A percentile compares a stretch with the other conserved stretches of the same genome.
Conservation (phyloP, 208 protist genomes). For the Leishmania tropica region DNA sequence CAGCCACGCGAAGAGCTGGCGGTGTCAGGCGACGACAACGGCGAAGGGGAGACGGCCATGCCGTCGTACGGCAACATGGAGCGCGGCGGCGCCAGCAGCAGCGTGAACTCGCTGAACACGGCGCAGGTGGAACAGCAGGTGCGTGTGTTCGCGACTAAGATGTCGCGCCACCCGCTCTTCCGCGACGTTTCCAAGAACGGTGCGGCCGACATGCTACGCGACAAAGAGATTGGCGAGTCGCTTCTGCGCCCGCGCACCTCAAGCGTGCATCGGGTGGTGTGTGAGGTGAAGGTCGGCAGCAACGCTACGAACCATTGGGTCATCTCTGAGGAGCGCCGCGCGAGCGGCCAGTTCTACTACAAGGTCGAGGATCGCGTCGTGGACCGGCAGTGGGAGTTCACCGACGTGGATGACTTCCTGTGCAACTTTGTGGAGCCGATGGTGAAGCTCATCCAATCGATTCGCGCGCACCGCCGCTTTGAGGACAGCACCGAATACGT, state of each 20-base stretch:
- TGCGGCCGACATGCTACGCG: conserved; percentile 58
- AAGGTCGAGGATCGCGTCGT: conserved; percentile 58
- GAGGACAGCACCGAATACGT: conserved; percentile 60
- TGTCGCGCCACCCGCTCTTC: conserved; percentile 80
- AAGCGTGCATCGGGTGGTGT: conserved; percentile 50
- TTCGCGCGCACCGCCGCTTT: conserved; percentile 76
- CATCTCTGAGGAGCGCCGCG: conserved; percentile 68
- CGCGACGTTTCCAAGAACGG: conserved; percentile 56
- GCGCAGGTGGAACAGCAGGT: conserved; percentile 51
- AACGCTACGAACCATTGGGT: conserved; percentile 68
- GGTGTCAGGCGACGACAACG: conserved; percentile 11
- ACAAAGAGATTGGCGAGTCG: conserved; percentile 83
- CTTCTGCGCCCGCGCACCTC: conserved; percentile 61
- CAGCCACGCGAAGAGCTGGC: conserved; percentile 37
- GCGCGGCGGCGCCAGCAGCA: conserved; percentile 48
- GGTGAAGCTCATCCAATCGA: conserved; percentile 49
- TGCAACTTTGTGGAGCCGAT: conserved; percentile 65
- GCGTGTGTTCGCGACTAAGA: conserved; percentile 76
- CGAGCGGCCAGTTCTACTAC: conserved; percentile 75
- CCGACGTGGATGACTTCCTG: conserved; percentile 83
- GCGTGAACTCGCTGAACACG: conserved; percentile 71
- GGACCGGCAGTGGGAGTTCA: conserved; percentile 50
- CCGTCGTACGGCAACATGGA: conserved; percentile 41
- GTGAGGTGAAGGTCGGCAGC: conserved; percentile 76
- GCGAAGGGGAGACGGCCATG: conserved; percentile 8